Base-by-base conservation (phyloP, 305 asterid species). In the Petunia hybrid region DNA sequence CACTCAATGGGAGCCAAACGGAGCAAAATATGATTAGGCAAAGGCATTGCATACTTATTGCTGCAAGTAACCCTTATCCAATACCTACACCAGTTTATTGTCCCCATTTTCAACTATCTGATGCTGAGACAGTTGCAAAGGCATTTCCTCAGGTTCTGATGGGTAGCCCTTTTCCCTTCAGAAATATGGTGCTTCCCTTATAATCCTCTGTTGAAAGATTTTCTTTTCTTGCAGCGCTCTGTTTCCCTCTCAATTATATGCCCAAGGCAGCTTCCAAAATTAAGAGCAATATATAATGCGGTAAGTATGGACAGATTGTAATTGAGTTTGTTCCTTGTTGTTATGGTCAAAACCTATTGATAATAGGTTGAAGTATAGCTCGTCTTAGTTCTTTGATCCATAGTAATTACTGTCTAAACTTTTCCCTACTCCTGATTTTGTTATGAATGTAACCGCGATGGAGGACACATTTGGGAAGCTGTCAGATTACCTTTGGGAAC, bases 31-130 rank as follows among this genome's bases (percentile, higher is more conserved):
- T 80, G 83, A 97, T 92, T 77, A 88, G 91, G 71, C 96, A 89
- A 70, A 90, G 90, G 79, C 98, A 97, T 83, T 97, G 98, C 84
- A 91, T 97, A 87, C 96, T 94, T 84, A 83, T 97, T 82, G 98
- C 97, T 84, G 97, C 97, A 56, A 93, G 99, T 89, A 94, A 93
- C 64, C 99, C 97, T 86, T 89, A 88, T 87, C 92, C 97, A 81
- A 85, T 93, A 73, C 95, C 97, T 13, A 94, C 91, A 76, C 94
- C 93, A 70, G 93, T 96, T 77, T 90, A 87, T 85, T 87, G 89
- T 65, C 94, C 94, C 31, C 92, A 84, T 80, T 59, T 87, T 83
- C 89, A 85, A 59, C 88, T 92, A 46, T 91, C 87, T 87, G 97
- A 91, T 89, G 98, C 98, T 41, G 98, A 94, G 86, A 84, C 90